Conservation (phyloP, 2,329 filamentous ascomycete genomes). For the Fusarium citri region DNA sequence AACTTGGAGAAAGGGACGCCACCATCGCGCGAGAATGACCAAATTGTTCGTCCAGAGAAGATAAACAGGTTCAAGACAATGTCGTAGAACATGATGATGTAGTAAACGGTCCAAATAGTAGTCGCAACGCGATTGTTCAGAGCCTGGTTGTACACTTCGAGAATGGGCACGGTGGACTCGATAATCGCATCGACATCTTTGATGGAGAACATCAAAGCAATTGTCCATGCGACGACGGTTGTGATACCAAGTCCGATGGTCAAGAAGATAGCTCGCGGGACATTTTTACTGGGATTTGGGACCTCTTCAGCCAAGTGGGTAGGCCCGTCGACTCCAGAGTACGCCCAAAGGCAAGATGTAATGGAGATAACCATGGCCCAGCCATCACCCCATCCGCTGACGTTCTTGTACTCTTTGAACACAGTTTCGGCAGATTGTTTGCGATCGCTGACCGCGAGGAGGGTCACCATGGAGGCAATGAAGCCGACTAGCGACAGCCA, state of each 20-base stretch:
- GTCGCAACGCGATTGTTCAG: slow-evolving; percentile 42
- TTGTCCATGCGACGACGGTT: slow-evolving; percentile 42
- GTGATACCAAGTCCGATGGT: slow-evolving; percentile 40
- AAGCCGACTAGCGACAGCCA: slow-evolving; percentile 42
- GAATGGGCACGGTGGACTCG: slow-evolving; percentile 38
- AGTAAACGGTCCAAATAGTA: slow-evolving; percentile 43
- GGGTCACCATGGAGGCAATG: slow-evolving; percentile 38
- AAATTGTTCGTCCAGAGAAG: slow-evolving; percentile 43
- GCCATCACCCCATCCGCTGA: slow-evolving; percentile 44
- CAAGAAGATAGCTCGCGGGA: slow-evolving; percentile 42
- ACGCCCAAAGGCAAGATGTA: slow-evolving; percentile 43
- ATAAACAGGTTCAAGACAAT: slow-evolving; percentile 45
- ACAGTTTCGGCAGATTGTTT: slow-evolving; percentile 37
- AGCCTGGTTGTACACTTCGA: slow-evolving; percentile 44
- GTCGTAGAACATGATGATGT: slow-evolving; percentile 46
- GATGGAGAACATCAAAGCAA: slow-evolving; percentile 43
- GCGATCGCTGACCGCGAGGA: slow-evolving; percentile 33
- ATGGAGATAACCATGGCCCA: slow-evolving; percentile 43
- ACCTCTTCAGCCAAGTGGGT: slow-evolving; percentile 44
- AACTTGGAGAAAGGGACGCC: slow-evolving; percentile 41
- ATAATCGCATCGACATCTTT: slow-evolving; percentile 42
- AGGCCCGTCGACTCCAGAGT: slow-evolving; percentile 37
- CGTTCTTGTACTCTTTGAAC: slow-evolving; percentile 40
- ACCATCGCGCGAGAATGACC: slow-evolving; percentile 44
- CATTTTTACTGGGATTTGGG: slow-evolving; percentile 43